Percentiles rank a stretch among this genome's conserved stretches.
These are phyloP conservation scores for Oryza glumipatula DNA, from an alignment of 176 grass and related monocot species.

Conservation along the genomic window DNA sequence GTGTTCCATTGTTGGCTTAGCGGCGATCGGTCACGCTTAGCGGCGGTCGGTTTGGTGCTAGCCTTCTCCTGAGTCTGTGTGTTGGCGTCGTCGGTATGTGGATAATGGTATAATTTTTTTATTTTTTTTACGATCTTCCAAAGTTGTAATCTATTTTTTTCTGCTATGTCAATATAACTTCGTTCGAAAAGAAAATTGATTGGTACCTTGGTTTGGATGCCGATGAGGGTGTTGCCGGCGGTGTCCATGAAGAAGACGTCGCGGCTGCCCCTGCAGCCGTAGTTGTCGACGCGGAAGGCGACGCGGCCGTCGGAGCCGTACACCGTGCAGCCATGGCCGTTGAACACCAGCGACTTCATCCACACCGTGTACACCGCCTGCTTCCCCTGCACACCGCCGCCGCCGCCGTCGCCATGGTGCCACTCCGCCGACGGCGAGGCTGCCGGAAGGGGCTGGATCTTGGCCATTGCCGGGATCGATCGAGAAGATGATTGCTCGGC, in stretches of 20 bases:
- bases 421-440: neutral
- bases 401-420: neutral
- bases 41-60: too few species aligned
- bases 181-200: too few species aligned
- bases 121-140: too few species aligned
- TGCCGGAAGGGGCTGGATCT: slow-evolving; percentile 43
- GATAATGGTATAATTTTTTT: too few species aligned
- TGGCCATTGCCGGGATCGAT: slow-evolving; percentile 14
- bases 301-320: slow-evolving; percentile 62
- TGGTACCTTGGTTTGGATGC: slow-evolving; percentile 54
- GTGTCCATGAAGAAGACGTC: slow-evolving; percentile 75
- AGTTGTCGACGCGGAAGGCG: slow-evolving; percentile 81
- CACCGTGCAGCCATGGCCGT: slow-evolving; percentile 70
- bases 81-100: too few species aligned
- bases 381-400: neutral
- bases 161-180: too few species aligned
- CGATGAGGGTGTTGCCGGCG: slow-evolving; percentile 47
- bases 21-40: too few species aligned
- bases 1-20: too few species aligned
- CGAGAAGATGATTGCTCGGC: neutral
- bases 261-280: slow-evolving; percentile 51
- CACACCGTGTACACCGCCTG: slow-evolving; percentile 66
- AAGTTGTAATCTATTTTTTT: too few species aligned
- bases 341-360: slow-evolving; percentile 91
- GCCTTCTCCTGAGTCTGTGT: too few species aligned